Percentiles rank a stretch among this genome's conserved stretches.
phyloP scores from a whole-genome alignment of 495 filamentous ascomycete genomes.

The Penicillium pulvis region DNA sequence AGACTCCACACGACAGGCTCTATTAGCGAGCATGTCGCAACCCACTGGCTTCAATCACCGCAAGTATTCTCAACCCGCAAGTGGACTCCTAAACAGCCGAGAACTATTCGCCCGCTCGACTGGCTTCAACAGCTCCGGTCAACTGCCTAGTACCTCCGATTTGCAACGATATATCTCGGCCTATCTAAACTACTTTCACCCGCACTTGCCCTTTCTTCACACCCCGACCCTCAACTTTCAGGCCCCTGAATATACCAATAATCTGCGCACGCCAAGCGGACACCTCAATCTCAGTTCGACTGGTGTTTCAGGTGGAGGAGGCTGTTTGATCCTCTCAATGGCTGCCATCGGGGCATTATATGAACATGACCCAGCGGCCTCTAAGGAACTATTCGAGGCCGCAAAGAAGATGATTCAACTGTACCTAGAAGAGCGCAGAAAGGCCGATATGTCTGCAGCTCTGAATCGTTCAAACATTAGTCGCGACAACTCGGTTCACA shows the following conservation, averaged over 20 bases:
- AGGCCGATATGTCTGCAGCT: conserved; percentile 82
- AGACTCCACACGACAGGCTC: conserved; percentile 86
- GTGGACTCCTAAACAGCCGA: conserved; percentile 46
- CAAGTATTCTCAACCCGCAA: conserved; percentile 76
- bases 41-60: conserved; percentile 70
- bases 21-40: conserved; percentile 80
- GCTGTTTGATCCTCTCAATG: conserved; percentile 92
- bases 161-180: conserved; percentile 89
- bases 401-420: conserved; percentile 94
- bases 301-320: conserved; percentile 75
- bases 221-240: conserved; percentile 92
- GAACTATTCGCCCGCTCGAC: conserved; percentile 49
- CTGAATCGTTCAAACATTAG: conserved; percentile 62
- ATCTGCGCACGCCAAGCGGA: conserved; percentile 53
- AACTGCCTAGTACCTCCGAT: conserved; percentile 84
- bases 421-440: conserved; percentile 90
- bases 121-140: conserved; percentile 51
- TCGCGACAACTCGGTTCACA: conserved; percentile 69
- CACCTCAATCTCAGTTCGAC: conserved; percentile 60
- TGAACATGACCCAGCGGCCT: conserved; percentile 76
- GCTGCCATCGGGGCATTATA: conserved; percentile 95
- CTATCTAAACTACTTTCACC: conserved; percentile 94
- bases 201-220: conserved; percentile 92
- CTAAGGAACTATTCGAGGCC: conserved; percentile 86
- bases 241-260: conserved; percentile 65